Evolutionary conservation across 2,329 filamentous ascomycete species (phyloP), one percentile per base, ranked within the genome.

Genomic region (Periconia sp.): DNA sequence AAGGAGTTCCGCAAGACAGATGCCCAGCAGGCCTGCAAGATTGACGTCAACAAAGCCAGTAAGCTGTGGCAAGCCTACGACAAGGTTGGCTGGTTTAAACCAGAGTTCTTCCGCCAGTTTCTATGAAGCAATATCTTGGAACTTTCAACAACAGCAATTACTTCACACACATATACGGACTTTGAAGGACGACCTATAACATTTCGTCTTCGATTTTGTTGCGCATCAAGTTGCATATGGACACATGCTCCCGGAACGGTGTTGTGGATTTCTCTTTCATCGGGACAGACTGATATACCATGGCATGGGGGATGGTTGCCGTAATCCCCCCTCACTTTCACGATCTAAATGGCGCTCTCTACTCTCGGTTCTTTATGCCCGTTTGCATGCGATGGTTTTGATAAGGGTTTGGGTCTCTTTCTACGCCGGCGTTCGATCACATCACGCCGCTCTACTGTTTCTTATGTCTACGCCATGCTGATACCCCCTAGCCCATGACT

Each of bases 1-100:
- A 94, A 95, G 71, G 88, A 92, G 61, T 96, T 96, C 69, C 86
- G 89, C 68, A 96, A 96, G 80, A 97, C 92, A 1, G 89, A 96
- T 66, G 90, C 91, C 4, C 92, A 97, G 70, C 89, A 95, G 68
- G 90, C 89, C n/a, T 95, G 90, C 80, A 95, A 95, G 76, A 96
- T 96, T 52, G 92, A 97, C 61, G 92, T 97, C 68, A 96, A 96
- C 78, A 97, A 96, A 77, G 90, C 92, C 3, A 95, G 89, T 54
- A 92, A 92, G 70, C 78, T 97, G 33, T 96, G 90, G 88, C 85
- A 85, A 25, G 90, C 90, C 5, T 97, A 89, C 65, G 88, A 96
- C 36, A 86, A 85, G 58, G 88, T 94, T 25, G 88, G 87, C 56
- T 95, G 91, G 89, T 84, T 96, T 51, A 78, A 87, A 29, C 70